Conservation (phyloP, 371 early-diverging fungal genomes). For the Mucor ambiguus region DNA sequence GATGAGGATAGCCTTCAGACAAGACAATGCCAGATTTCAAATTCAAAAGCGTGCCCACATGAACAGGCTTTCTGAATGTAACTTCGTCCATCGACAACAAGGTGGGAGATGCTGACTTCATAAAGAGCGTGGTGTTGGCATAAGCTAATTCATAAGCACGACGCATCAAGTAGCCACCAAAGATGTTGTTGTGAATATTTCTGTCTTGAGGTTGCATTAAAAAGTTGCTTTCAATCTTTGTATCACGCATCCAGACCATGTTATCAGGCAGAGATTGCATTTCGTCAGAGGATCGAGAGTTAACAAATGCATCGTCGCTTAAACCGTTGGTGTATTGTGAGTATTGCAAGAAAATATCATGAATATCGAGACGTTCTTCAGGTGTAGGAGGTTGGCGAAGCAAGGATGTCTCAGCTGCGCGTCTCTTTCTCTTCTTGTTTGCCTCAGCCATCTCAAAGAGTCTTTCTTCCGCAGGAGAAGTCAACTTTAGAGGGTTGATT, state of each 20-base stretch:
- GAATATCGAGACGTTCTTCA: slow-evolving; percentile 82
- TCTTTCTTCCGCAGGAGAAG: slow-evolving; percentile 79
- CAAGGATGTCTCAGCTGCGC: slow-evolving; percentile 60
- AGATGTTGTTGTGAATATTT: slow-evolving; percentile 92
- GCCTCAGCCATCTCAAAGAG: slow-evolving; percentile 79
- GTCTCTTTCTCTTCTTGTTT: slow-evolving; percentile 71
- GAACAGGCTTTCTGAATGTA: slow-evolving; percentile 82
- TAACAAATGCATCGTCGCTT: slow-evolving; percentile 13
- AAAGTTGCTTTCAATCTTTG: slow-evolving; percentile 70
- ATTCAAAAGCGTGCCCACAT: slow-evolving; percentile 78
- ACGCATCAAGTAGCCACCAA: slow-evolving; percentile 85
- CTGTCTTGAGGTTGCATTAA: slow-evolving; percentile 86
- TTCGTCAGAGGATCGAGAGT: slow-evolving; percentile 18
- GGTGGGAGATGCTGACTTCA: slow-evolving; percentile 43
- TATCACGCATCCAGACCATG: slow-evolving; percentile 87
- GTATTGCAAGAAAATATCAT: slow-evolving; percentile 78
- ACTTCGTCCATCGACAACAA: slow-evolving; percentile 88
- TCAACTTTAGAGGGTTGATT: slow-evolving; percentile 76
- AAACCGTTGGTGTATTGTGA: slow-evolving; percentile 43
- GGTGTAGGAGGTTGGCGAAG: slow-evolving; percentile 77
- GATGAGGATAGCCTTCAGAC: slow-evolving; percentile 51
- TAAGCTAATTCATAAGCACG: slow-evolving; percentile 83
- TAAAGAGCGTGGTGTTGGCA: slow-evolving; percentile 69
- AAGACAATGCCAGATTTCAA: slow-evolving; percentile 73
- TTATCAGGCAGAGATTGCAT: slow-evolving; percentile 49